A percentile compares a stretch with the other conserved stretches of the same genome.
phyloP scores from a whole-genome alignment of 2,329 filamentous ascomycete species.

The Stagonosporopsis rhizophila region DNA sequence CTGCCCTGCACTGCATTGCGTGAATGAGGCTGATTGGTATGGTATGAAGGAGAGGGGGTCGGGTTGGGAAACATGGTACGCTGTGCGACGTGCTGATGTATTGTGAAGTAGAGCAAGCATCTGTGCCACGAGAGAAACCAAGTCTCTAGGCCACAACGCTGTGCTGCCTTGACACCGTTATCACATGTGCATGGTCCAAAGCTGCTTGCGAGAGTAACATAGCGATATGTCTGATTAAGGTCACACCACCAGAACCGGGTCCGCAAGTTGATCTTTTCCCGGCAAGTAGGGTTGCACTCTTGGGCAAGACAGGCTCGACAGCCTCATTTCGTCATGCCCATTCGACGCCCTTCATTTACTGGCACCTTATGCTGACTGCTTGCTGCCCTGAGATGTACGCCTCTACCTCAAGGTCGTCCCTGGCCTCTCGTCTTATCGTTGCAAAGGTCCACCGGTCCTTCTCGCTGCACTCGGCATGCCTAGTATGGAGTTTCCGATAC shows the following conservation, averaged over 20 bases:
- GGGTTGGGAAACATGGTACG: too few species aligned
- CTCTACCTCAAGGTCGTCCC: background rate
- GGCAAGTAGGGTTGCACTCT: background rate
- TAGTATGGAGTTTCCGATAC: conserved; percentile 38
- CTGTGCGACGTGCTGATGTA: too few species aligned
- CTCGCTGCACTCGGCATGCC: conserved; percentile 40
- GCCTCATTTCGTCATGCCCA: background rate
- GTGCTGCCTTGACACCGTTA: background rate
- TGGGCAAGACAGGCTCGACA: background rate
- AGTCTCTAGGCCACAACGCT: background rate
- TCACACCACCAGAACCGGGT: background rate
- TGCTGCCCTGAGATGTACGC: background rate
- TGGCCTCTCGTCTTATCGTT: background rate
- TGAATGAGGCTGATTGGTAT: too few species aligned
- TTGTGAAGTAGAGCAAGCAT: too few species aligned
- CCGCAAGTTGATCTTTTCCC: too few species aligned
- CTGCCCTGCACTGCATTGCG: too few species aligned
- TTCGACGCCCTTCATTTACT: background rate
- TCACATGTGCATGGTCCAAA: background rate
- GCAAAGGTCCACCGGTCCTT: conserved; percentile 24
- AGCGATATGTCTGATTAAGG: background rate
- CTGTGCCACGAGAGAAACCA: too few species aligned
- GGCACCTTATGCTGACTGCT: background rate
- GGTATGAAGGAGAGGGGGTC: too few species aligned
- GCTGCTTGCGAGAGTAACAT: background rate